Evolutionary conservation across 2,329 filamentous ascomycete genomes (phyloP), one percentile per base, ranked within the genome.

Genomic region (Pseudovirgaria hyperparasitica): DNA sequence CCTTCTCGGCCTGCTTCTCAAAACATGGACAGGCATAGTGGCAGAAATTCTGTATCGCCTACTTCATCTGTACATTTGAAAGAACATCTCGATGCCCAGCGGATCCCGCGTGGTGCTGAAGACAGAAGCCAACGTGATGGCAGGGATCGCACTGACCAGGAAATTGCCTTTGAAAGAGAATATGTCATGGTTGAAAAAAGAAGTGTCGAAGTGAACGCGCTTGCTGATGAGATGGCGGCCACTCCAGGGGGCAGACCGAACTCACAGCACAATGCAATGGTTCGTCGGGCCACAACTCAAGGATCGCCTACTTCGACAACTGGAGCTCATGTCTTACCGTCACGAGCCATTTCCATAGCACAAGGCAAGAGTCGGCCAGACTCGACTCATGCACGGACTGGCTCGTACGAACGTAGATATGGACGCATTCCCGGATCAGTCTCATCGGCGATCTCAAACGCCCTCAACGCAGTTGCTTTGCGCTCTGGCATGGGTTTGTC

Each of bases 171-270:
- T 41, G 86, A 93, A 48, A 74, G 87, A 38, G 90, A 96, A 39
- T 98, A 96, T 43, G 87, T 98, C 12, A 67, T 96, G 15, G 82
- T 98, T 9, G 90, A 98, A 58, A 93, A 94, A 60, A 76, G 79
- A 38, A 80, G 85, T 12, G 86, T 98, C 8, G 87, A 96, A 52
- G 87, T 98, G 26, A 96, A 98, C 51, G 90, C 90, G 3, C 79
- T 98, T 44, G 90, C 90, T 13, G 90, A 98, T 53, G 87, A 96
- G 55, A 63, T 98, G 47, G 86, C 84, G 23, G 80, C 85, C 27
- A 87, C 43, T 14, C 49, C 64, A 33, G 51, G 66, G 37, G 53
- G 63, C 19, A 49, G 52, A 13, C 47, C 54, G 14, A 48, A 58
- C 16, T 63, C 69, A 22, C 68, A 74, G 35, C 59, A 70, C 6